A percentile compares a stretch with the other conserved stretches of the same genome.
These are phyloP conservation scores for Cercospora citrullina DNA, from an alignment of 2,329 filamentous ascomycete species.

Conservation along the genomic window DNA sequence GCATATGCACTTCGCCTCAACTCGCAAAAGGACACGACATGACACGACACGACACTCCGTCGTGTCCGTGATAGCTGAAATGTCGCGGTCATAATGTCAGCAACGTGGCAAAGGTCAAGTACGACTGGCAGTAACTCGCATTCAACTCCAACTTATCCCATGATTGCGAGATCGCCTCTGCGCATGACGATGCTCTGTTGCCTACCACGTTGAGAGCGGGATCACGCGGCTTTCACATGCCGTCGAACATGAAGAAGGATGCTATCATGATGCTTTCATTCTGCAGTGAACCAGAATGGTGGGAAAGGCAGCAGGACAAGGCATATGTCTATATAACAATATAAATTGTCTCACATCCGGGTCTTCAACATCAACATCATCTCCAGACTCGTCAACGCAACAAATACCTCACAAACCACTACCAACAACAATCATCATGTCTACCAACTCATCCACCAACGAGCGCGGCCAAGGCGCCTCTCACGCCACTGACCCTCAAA, in stretches of 20 bases:
- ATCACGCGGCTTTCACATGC: background rate
- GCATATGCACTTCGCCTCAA: constrained; percentile 3
- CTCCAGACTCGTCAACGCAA: background rate
- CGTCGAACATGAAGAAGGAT: background rate
- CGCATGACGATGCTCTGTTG: constrained; percentile 1
- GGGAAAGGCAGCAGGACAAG: background rate
- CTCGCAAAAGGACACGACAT: background rate
- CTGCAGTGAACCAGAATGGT: background rate
- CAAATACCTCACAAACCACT: background rate
- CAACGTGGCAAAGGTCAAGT: background rate
- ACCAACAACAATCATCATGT: background rate
- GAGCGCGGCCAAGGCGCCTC: constrained; percentile 45
- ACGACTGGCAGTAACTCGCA: background rate
- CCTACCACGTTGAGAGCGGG: background rate
- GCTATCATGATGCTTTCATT: constrained; percentile 12
- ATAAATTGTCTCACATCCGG: background rate
- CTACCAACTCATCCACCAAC: constrained; percentile 22
- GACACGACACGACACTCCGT: background rate
- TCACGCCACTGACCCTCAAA: constrained; percentile 42
- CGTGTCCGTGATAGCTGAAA: background rate
- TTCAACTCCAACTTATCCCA: background rate
- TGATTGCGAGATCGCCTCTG: constrained; percentile 1
- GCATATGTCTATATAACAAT: background rate
- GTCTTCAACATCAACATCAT: background rate
- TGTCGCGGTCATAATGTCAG: background rate